Conservation (phyloP, 306 rosid genomes). For the Dryas drummondii region DNA sequence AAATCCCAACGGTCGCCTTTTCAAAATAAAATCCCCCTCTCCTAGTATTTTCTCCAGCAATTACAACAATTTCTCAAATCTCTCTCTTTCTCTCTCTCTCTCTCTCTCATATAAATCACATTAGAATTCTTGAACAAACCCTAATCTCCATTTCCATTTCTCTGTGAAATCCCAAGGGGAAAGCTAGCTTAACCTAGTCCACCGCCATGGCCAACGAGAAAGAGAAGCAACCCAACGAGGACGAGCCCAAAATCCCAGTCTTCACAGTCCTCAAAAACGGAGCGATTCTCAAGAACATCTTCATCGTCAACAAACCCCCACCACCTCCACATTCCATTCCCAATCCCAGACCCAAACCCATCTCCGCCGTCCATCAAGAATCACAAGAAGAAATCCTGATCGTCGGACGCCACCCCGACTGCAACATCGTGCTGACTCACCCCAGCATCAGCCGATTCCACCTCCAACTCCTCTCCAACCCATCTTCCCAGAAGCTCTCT, state of each 20-base stretch:
- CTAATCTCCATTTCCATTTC: background rate
- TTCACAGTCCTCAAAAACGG: conserved; percentile 77
- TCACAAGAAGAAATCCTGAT: conserved; percentile 41
- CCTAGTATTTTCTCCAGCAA: background rate
- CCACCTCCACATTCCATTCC: background rate
- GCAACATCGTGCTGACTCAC: conserved; percentile 65
- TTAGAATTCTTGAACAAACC: background rate
- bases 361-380: conserved; percentile 15
- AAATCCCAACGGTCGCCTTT: conserved; percentile 33
- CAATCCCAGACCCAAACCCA: background rate
- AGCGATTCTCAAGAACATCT: conserved; percentile 67
- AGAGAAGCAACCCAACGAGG: background rate
- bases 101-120: background rate
- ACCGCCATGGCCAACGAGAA: conserved; percentile 35
- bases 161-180: no score
- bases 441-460: conserved; percentile 95
- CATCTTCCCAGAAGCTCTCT: conserved; percentile 47
- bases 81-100: background rate
- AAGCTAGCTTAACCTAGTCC: no score
- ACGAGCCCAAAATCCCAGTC: conserved; percentile 53
- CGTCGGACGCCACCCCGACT: conserved; percentile 73
- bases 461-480: conserved; percentile 56
- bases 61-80: background rate
- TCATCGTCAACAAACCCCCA: conserved; percentile 49
- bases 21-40: conserved; percentile 22